Conservation (phyloP, 2,329 filamentous ascomycete genomes). For the Cladosporium sp. region DNA sequence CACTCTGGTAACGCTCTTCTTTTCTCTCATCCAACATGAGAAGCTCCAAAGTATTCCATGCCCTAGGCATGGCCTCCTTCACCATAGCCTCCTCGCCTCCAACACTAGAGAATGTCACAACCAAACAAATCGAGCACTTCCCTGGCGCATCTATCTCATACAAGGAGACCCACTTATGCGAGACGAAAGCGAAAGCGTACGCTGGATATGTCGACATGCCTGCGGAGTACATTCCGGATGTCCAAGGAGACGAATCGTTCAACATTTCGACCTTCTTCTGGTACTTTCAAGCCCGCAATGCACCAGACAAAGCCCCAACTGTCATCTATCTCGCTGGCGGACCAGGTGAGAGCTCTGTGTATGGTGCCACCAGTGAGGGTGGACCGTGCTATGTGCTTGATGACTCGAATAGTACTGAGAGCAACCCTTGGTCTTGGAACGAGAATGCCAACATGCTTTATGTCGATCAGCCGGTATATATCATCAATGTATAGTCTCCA, state of each 20-base stretch:
- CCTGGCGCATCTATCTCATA: slow-evolving; percentile 22
- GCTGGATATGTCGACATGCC: slow-evolving; percentile 53
- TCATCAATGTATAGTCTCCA: background rate
- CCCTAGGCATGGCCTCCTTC: background rate
- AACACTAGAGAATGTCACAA: slow-evolving; percentile 11
- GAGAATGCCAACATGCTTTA: slow-evolving; percentile 36
- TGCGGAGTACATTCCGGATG: slow-evolving; percentile 27
- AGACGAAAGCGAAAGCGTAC: slow-evolving; percentile 49
- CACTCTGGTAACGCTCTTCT: background rate
- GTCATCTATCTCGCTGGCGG: slow-evolving; percentile 48
- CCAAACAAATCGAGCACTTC: slow-evolving; percentile 9
- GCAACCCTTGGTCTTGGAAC: slow-evolving; percentile 43
- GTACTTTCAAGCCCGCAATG: slow-evolving; percentile 19
- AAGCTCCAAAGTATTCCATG: background rate
- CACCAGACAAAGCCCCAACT: slow-evolving; percentile 16
- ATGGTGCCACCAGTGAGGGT: slow-evolving; percentile 54
- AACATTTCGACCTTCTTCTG: slow-evolving; percentile 24
- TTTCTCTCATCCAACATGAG: background rate
- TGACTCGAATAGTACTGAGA: slow-evolving; percentile 35
- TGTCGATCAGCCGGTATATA: slow-evolving; percentile 37
- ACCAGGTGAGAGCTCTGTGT: slow-evolving; percentile 36
- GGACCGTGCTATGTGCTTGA: slow-evolving; percentile 37
- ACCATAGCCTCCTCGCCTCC: slow-evolving; percentile 16
- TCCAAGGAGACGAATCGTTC: slow-evolving; percentile 17
- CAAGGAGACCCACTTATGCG: slow-evolving; percentile 39